These are phyloP conservation scores for Annona cherimola DNA, from an alignment of 164 flowering plant genomes.

Conservation along the genomic window DNA sequence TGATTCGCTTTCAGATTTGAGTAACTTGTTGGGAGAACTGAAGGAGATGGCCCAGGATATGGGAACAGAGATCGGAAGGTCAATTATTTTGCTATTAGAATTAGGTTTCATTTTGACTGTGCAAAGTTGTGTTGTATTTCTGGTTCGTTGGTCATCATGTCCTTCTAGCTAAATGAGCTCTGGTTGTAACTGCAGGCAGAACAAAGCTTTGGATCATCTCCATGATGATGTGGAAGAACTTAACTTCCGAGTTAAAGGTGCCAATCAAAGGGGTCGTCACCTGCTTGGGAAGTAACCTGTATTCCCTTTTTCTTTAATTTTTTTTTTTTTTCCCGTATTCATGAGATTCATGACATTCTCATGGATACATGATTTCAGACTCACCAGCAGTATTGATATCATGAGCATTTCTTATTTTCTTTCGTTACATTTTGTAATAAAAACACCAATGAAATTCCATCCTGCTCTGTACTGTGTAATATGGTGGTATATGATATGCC, in stretches of 20 bases:
- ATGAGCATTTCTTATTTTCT: no score
- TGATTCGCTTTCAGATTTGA: slow-evolving; percentile 18
- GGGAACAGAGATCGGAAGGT: slow-evolving; percentile 37
- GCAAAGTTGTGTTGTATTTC: no score
- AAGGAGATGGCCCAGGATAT: slow-evolving; percentile 20
- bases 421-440: no score
- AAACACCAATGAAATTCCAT: no score
- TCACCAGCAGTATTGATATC: no score
- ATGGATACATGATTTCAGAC: no score
- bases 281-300: slow-evolving; percentile 54
- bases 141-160: no score
- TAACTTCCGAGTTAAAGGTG: slow-evolving; percentile 47
- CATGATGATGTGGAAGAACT: slow-evolving; percentile 62
- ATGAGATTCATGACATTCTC: no score
- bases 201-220: slow-evolving; percentile 51
- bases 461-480: no score
- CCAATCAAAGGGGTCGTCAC: slow-evolving; percentile 57
- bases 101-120: no score
- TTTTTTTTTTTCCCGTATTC: no score
- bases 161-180: background rate
- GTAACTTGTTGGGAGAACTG: slow-evolving; percentile 15
- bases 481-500: no score
- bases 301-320: background rate
- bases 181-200: slow-evolving; percentile 49
- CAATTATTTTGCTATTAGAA: slow-evolving; percentile 23